These are phyloP conservation scores for Fusarium ambrosium DNA, from an alignment of 2,329 filamentous ascomycete genomes.

Conservation along the genomic window DNA sequence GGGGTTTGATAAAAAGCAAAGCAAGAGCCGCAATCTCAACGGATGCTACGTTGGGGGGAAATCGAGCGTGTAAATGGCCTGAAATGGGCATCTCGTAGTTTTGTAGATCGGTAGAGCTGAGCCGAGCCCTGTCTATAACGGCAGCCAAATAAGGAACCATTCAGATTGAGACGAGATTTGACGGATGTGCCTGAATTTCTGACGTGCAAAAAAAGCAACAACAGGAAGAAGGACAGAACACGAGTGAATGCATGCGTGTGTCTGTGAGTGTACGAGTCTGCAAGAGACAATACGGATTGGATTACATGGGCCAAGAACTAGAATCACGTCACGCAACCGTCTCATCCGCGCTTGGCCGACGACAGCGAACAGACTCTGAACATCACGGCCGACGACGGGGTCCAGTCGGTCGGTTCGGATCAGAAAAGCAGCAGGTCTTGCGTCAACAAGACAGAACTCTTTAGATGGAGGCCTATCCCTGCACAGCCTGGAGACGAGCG, in stretches of 20 bases:
- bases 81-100: not conserved
- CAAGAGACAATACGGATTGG: not conserved
- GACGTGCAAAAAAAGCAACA: not conserved
- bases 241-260: not conserved
- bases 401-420: conserved; percentile 30
- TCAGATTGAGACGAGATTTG: conserved; percentile 3
- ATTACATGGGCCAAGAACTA: conserved; percentile 35
- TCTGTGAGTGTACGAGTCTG: not conserved
- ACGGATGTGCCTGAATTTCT: conserved; percentile 2
- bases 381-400: not conserved
- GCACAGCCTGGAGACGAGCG: conserved; percentile 23
- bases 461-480: conserved; percentile 25
- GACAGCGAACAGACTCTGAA: not conserved
- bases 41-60: not conserved
- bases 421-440: not conserved
- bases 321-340: conserved; percentile 1
- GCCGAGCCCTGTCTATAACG: conserved; percentile 7
- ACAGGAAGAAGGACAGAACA: not conserved
- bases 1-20: conserved; percentile 15
- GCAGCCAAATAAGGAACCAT: not conserved
- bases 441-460: not conserved
- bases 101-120: conserved; percentile 4
- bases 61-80: not conserved
- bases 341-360: conserved; percentile 9
- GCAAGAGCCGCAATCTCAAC: conserved; percentile 14